Conservation (phyloP, 805 yeast species). For the Spathaspora boniae region DNA sequence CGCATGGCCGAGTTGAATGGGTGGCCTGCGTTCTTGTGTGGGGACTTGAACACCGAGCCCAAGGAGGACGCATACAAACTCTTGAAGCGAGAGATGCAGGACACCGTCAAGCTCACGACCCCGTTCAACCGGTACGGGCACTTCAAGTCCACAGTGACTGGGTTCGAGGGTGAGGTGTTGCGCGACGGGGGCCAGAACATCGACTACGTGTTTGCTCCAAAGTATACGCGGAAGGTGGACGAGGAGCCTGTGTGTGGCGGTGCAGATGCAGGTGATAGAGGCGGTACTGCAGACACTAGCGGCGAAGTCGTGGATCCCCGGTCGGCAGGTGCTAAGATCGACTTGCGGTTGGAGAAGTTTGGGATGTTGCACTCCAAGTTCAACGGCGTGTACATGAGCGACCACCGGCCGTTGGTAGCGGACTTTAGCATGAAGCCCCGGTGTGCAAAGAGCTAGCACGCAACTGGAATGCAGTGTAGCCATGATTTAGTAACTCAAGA, state of each 20-base stretch:
- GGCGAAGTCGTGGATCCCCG: constrained; percentile 4
- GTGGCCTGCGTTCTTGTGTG: constrained; percentile 32
- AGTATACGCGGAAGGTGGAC: constrained; percentile 14
- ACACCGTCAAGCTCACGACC: constrained; percentile 18
- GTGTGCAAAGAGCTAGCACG: background rate
- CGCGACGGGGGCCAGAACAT: constrained; percentile 26
- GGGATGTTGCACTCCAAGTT: constrained; percentile 33
- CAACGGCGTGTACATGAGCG: constrained; percentile 31
- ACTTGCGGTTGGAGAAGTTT: constrained; percentile 19
- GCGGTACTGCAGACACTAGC: no score
- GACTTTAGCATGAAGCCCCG: constrained; percentile 15
- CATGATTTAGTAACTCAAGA: no score
- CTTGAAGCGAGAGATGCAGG: constrained; percentile 14
- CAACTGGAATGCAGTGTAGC: no score
- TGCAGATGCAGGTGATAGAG: background rate
- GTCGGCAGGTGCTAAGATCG: constrained; percentile 11
- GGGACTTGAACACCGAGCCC: constrained; percentile 27
- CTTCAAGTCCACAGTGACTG: constrained; percentile 27
- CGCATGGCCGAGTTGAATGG: constrained; percentile 21
- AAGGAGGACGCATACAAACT: constrained; percentile 17
- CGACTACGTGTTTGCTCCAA: constrained; percentile 31
- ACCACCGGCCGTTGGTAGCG: constrained; percentile 34
- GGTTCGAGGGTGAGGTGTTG: constrained; percentile 26
- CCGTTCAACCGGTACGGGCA: constrained; percentile 27
- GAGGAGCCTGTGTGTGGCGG: constrained; percentile 13